Conservation (phyloP, 1,284 basidiomycete species). For the Ustilago shanxiensis region DNA sequence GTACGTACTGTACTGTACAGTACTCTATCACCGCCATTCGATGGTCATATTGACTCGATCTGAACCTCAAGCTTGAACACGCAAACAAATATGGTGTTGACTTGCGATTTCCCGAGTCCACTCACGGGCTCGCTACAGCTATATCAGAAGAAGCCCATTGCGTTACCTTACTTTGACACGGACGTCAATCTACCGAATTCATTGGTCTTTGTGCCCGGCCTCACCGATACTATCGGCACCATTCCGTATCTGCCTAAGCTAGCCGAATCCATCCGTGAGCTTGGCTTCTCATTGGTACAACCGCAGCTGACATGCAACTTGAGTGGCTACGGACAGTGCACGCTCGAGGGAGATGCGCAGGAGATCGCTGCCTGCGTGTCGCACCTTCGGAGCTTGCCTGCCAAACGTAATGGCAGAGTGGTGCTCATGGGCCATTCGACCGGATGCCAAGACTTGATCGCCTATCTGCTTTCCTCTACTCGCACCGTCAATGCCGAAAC, state of each 20-base stretch:
- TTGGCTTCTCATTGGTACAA: slow-evolving; percentile 57
- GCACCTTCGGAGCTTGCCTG: slow-evolving; percentile 29
- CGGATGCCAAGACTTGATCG: slow-evolving; percentile 65
- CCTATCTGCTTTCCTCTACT: slow-evolving; percentile 35
- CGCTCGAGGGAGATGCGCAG: slow-evolving; percentile 65
- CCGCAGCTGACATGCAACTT: slow-evolving; percentile 58
- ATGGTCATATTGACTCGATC: neutral
- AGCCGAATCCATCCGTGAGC: slow-evolving; percentile 22
- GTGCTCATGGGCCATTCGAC: slow-evolving; percentile 68
- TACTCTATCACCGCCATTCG: too few species aligned
- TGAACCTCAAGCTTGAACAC: neutral
- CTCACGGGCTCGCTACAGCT: slow-evolving; percentile 43
- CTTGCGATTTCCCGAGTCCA: slow-evolving; percentile 10
- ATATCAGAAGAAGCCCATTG: slow-evolving; percentile 48
- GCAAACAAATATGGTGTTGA: neutral
- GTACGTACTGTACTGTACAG: too few species aligned
- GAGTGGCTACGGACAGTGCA: slow-evolving; percentile 60
- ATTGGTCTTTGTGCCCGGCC: slow-evolving; percentile 59
- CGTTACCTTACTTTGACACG: slow-evolving; percentile 59
- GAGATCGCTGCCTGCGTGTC: slow-evolving; percentile 53
- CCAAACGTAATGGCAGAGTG: slow-evolving; percentile 40
- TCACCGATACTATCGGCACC: slow-evolving; percentile 62
- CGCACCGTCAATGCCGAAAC: slow-evolving; percentile 7
- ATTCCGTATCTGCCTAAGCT: slow-evolving; percentile 58
- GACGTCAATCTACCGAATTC: slow-evolving; percentile 45